Base-by-base conservation (phyloP, 2,329 filamentous ascomycete genomes). In the Stemphylium vesicarium region DNA sequence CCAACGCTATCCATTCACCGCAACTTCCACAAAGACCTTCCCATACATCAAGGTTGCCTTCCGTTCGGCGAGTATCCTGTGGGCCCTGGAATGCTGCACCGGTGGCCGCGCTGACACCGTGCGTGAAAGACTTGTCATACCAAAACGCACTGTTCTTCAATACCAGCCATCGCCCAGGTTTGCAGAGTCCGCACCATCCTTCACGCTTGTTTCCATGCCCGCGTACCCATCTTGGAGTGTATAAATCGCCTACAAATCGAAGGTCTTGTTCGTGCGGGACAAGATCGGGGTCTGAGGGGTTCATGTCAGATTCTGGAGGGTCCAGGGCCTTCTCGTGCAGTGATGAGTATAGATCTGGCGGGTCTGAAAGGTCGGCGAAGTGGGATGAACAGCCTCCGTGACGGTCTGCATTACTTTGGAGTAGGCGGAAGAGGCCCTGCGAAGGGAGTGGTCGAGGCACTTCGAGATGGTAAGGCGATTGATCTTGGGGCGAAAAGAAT, bases 51-150 rank as follows among this genome's bases (percentile, higher is more conserved):
- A 90, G 86, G 68, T 92, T 93, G 35, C 89, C 88, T 70, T 92
- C 89, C 79, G 90, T 91, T 44, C 90, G 83, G 53, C 90, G 81
- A 18, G 86, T 90, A 67, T 91, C 84, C 57, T 89, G 85, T 2
- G 91, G 91, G 63, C 89, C 87, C 71, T 91, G 87, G 77, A 95
- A 94, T 3, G 88, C 85, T 59, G 84, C 87, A 20, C 91, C 91
- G 0, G 91, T 94, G 4, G 89, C 88, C 24, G 90, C 91, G 70
- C 89, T 92, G 73, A 96, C 91, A 44, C 91, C 91, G 70, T 96
- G 92, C 2, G 89, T 91, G 74, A 95, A 96, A 53, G 88, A 91
- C 80, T 95, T 94, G 79, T 96, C 91, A 75, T 96, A 96, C 91
- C 92, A 96, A 74, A 91, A 96, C 6, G 91, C 91, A 50, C 89